phyloP scores from a whole-genome alignment of 192 early-diverging fungal species.

The Glomus cerebriforme region DNA sequence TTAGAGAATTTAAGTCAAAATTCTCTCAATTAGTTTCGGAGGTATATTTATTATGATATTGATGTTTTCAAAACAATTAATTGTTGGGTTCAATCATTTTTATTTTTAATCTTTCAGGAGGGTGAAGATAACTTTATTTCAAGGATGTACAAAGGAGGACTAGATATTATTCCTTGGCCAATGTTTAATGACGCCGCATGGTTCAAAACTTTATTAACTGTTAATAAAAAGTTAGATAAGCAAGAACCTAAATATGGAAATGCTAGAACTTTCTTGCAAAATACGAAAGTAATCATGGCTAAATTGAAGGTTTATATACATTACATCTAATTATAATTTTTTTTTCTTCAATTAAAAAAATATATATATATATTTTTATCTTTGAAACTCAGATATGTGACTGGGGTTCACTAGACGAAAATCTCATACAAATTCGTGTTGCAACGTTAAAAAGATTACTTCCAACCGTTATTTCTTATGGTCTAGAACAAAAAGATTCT shows the following conservation, averaged over 20 bases:
- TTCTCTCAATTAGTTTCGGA: conserved; percentile 5
- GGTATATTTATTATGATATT: neutral
- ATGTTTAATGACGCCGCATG: conserved; percentile 16
- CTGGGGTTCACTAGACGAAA: conserved; percentile 7
- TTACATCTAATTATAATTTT: neutral
- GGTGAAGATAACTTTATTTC: conserved; percentile 27
- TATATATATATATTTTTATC: neutral
- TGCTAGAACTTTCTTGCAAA: conserved; percentile 14
- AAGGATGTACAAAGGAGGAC: conserved; percentile 1
- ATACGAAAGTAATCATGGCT: conserved; percentile 22
- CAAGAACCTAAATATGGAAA: conserved; percentile 25
- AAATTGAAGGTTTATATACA: neutral
- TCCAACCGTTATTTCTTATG: neutral
- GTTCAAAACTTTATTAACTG: neutral
- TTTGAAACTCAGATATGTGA: conserved; percentile 1
- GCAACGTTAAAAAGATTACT: conserved; percentile 9
- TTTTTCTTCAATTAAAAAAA: neutral
- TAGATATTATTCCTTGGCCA: conserved; percentile 27
- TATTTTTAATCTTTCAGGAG: neutral
- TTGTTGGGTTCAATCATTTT: neutral
- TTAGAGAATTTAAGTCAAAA: conserved; percentile 12
- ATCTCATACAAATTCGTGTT: conserved; percentile 4
- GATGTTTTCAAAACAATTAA: too few species aligned
- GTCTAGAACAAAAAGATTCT: conserved; percentile 16
- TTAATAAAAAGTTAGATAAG: conserved; percentile 14